phyloP scores from a whole-genome alignment of 2,329 filamentous ascomycete species.

The Pseudogymnoascus sp. region DNA sequence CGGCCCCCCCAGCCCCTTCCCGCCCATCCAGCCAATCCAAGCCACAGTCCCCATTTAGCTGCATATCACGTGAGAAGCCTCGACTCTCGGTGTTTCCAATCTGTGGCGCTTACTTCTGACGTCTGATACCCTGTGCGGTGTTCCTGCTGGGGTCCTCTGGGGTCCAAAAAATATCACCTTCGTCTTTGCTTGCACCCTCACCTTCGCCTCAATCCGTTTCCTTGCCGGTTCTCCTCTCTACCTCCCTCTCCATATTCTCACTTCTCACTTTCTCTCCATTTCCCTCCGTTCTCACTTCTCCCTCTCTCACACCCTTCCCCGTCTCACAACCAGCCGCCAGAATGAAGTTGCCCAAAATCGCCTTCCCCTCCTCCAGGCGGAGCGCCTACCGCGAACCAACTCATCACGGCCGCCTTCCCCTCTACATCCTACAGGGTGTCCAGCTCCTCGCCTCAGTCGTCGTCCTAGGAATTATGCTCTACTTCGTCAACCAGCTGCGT shows the following conservation, averaged over 20 bases:
- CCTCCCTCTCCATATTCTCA: background rate
- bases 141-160: background rate
- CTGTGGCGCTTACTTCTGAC: slow-evolving; percentile 1
- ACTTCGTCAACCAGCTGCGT: background rate
- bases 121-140: background rate
- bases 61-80: background rate
- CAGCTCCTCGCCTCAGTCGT: background rate
- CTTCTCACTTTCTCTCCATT: background rate
- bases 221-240: background rate
- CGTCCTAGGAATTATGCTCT: background rate
- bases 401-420: background rate
- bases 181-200: background rate
- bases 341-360: background rate
- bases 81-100: background rate
- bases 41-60: background rate
- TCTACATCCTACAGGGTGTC: background rate
- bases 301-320: background rate
- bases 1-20: background rate
- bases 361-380: background rate
- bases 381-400: background rate
- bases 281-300: background rate
- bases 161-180: slow-evolving; percentile 3
- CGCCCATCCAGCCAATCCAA: background rate
- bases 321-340: background rate
- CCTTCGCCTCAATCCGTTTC: background rate